phyloP scores from a whole-genome alignment of 2,329 filamentous ascomycete genomes.

The Plenodomus biglobosus region DNA sequence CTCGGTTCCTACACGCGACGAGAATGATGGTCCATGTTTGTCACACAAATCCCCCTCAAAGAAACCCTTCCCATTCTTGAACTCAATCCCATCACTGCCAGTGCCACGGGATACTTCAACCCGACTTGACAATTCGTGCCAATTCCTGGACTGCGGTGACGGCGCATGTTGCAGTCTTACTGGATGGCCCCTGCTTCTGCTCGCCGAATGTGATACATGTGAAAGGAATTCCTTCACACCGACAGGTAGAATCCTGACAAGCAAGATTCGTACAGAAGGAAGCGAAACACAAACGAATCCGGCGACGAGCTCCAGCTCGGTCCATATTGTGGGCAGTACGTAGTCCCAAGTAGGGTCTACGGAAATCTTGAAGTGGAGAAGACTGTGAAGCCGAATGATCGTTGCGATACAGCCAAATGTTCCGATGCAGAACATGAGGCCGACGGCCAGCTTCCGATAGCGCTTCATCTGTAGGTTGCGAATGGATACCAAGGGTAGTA shows the following conservation, averaged over 20 bases:
- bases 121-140: constrained; percentile 12
- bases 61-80: constrained; percentile 5
- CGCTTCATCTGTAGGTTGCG: constrained; percentile 25
- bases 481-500: constrained; percentile 26
- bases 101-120: constrained; percentile 6
- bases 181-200: neutral
- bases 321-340: constrained; percentile 26
- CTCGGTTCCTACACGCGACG: constrained; percentile 4
- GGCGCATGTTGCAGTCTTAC: neutral
- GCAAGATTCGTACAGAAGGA: constrained; percentile 25
- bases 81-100: neutral
- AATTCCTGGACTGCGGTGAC: constrained; percentile 1
- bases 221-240: constrained; percentile 12
- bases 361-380: constrained; percentile 25
- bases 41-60: constrained; percentile 11
- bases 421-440: constrained; percentile 31
- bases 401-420: constrained; percentile 32
- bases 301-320: constrained; percentile 27
- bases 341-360: constrained; percentile 35
- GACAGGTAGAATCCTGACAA: constrained; percentile 14
- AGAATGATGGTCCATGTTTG: constrained; percentile 3
- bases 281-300: constrained; percentile 28
- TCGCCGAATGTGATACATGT: constrained; percentile 10
- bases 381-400: constrained; percentile 24
- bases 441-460: constrained; percentile 24